Base-by-base conservation (phyloP, 2,329 filamentous ascomycete genomes). In the Xylaria sp. region DNA sequence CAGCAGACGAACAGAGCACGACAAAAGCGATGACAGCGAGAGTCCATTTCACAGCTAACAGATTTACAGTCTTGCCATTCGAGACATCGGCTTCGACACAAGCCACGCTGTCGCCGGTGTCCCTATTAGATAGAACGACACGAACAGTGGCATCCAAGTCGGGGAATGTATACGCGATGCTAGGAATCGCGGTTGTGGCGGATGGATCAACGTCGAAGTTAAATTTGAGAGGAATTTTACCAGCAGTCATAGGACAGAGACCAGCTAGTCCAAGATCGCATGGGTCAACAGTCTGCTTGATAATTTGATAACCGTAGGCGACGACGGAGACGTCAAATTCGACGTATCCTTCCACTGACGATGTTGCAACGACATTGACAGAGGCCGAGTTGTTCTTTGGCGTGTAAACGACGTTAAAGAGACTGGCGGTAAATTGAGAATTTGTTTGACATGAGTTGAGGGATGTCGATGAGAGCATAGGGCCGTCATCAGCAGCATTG, bases 181-280 rank as follows among this genome's bases (percentile, higher is more conserved):
- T 83, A 59, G 92, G 92, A 73, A 96, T 88, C 57, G 85, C 76
- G 19, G 79, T 78, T 38, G 57, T 55, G 67, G 89, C 79, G 31
- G 89, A 83, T 55, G 82, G 79, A 17, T 76, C 70, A 19, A 82
- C 78, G 43, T 93, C 77, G 37, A 91, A 76, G 73, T 90, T 90
- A 73, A 90, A 91, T 52, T 86, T 83, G 72, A 96, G 84, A 58
- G 90, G 85, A 74, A 97, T 89, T 71, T 91, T 89, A 68, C 92
- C 93, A 8, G 92, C 87, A 67, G 87, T 90, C 93, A 97, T 96
- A 61, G 94, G 94, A 78, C 94, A 98, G 72, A 97, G 85, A 76
- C 92, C 92, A 63, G 83, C 78, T 65, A 96, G 82, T 66, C 86
- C 82, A 60, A 83, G 80, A 28, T 85, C 79, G 81, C 94, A 98